These are phyloP conservation scores for Raddia guianensis DNA, from an alignment of 176 grass and related monocot genomes.

Conservation along the genomic window DNA sequence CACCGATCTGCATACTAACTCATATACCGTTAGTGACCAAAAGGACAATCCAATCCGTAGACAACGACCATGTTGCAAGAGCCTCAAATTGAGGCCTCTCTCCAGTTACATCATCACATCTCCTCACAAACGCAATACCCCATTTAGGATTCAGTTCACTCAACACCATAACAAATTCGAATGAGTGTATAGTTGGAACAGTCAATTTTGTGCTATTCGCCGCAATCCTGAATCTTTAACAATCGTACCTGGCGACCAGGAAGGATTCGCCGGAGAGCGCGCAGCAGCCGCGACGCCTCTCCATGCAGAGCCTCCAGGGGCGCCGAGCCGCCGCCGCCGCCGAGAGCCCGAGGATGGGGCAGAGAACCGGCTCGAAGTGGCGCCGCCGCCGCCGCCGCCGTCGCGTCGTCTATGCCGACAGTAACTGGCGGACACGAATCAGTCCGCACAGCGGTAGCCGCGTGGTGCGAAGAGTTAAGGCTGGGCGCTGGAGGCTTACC, in stretches of 20 bases:
- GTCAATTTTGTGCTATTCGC: not conserved
- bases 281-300: not conserved
- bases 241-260: conserved; percentile 28
- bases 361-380: not conserved
- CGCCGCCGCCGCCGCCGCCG: not conserved
- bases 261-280: conserved; percentile 8
- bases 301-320: not conserved
- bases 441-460: not conserved
- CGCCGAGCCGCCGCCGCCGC: conserved; percentile 15
- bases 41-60: not conserved
- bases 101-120: not conserved
- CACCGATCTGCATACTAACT: not conserved
- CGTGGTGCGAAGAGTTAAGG: not conserved
- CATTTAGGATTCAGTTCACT: conserved; percentile 7
- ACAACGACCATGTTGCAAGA: not conserved
- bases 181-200: not conserved
- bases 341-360: not conserved
- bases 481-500: not conserved
- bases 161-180: not conserved
- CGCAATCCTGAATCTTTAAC: not conserved
- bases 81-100: not conserved
- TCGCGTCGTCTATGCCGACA: not conserved
- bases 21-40: not conserved
- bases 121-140: not conserved
- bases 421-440: not conserved